phyloP scores from a whole-genome alignment of 2,329 filamentous ascomycete species.

The Aspergillus novoparasiticus region DNA sequence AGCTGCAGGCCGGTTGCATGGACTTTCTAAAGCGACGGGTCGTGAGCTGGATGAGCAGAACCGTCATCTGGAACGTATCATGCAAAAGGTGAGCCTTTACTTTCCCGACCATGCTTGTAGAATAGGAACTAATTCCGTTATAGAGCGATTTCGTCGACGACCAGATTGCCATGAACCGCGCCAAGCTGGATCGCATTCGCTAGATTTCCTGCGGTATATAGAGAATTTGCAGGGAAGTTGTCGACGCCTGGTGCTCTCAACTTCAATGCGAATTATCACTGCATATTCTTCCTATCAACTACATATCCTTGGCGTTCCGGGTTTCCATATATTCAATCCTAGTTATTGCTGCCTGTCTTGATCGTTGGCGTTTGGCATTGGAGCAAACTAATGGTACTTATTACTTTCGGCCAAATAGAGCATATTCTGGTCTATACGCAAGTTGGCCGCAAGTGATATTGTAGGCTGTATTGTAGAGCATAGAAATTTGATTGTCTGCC shows the following conservation, averaged over 20 bases:
- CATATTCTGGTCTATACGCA: not conserved
- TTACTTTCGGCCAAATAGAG: not conserved
- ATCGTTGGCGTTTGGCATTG: not conserved
- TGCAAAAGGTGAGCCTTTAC: constrained; percentile 65
- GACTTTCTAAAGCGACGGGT: constrained; percentile 72
- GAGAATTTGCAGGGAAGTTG: not conserved
- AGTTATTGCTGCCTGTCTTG: not conserved
- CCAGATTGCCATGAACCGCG: constrained; percentile 76
- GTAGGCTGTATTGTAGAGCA: not conserved
- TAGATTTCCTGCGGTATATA: constrained; percentile 22
- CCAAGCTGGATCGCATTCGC: constrained; percentile 63
- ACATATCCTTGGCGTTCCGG: constrained; percentile 27
- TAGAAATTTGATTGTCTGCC: not conserved
- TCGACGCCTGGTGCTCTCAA: constrained; percentile 35
- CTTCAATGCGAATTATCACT: constrained; percentile 15
- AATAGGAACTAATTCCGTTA: constrained; percentile 25
- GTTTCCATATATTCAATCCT: not conserved
- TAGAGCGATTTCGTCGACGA: constrained; percentile 84
- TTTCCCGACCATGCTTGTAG: not conserved
- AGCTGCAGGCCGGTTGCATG: constrained; percentile 70
- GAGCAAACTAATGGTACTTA: constrained; percentile 13
- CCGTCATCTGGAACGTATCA: constrained; percentile 74
- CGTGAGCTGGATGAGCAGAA: constrained; percentile 78
- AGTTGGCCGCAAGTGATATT: not conserved
- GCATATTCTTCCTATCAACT: constrained; percentile 13